phyloP scores from a whole-genome alignment of 1,284 basidiomycete species.

The Coriolopsis trogii region DNA sequence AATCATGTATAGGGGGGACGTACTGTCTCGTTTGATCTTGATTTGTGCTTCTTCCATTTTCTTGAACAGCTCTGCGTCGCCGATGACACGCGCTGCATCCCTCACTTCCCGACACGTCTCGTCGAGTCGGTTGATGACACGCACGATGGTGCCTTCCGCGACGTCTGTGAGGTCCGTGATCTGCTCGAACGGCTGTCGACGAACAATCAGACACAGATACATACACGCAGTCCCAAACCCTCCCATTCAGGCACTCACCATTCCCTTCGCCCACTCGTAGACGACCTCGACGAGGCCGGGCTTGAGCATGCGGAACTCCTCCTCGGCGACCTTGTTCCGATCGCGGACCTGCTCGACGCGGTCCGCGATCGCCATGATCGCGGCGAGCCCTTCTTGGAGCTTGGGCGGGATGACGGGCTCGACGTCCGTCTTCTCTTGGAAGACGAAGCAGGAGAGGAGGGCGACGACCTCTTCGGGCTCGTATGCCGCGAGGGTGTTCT shows the following conservation, averaged over 20 bases:
- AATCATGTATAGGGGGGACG: slow-evolving; percentile 36
- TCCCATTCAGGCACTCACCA: slow-evolving; percentile 63
- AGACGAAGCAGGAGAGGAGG: slow-evolving; percentile 93
- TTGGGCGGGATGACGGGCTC: slow-evolving; percentile 82
- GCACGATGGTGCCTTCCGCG: slow-evolving; percentile 95
- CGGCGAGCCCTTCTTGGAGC: slow-evolving; percentile 79
- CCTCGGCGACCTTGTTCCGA: slow-evolving; percentile 74
- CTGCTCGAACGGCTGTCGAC: slow-evolving; percentile 85
- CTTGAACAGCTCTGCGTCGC: slow-evolving; percentile 92
- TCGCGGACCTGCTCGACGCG: slow-evolving; percentile 83
- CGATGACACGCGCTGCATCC: slow-evolving; percentile 97
- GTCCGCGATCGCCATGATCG: slow-evolving; percentile 83
- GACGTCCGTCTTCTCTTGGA: slow-evolving; percentile 94
- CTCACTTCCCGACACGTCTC: slow-evolving; percentile 97
- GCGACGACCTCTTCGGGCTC: slow-evolving; percentile 98
- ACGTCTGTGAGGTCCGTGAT: slow-evolving; percentile 94
- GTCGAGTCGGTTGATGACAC: slow-evolving; percentile 94
- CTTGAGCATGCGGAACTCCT: slow-evolving; percentile 81
- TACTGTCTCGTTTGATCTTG: slow-evolving; percentile 93
- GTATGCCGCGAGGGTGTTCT: slow-evolving; percentile 90
- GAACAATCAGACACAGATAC: not conserved
- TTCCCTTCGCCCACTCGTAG: slow-evolving; percentile 98
- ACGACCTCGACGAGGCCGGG: slow-evolving; percentile 94
- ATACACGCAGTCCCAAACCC: too few relatives aligned
- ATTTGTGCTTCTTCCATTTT: slow-evolving; percentile 98